Evolutionary conservation across 371 early-diverging fungal genomes (phyloP), one percentile per base, ranked within the genome.

Genomic region (Blyttiomyces sp.): DNA sequence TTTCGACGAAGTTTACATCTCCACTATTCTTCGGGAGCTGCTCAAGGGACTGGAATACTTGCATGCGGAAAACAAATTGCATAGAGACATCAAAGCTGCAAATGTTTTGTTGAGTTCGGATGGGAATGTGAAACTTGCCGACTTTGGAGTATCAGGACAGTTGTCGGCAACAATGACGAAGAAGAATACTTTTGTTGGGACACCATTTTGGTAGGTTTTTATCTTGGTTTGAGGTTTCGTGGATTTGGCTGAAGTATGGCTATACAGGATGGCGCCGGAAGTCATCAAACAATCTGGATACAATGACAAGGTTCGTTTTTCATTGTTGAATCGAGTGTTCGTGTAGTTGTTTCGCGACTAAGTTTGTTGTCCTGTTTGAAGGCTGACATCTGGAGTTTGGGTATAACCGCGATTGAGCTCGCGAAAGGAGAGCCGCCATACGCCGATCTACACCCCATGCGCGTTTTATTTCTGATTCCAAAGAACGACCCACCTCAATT

Each of bases 351-450:
- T 16, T 7, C 16, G 24, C 42, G n/a, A 4, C 28, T 51, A 43
- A 17, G 35, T 56, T 11, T 23, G 21, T 44, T 7, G 42, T 43
- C 36, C 49, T 42, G 42, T n/a, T 11, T 43, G 34, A 43, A 58
- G 54, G 96, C 95, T 0, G 99, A 99, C 78, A 94, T 98, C 39
- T 99, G 99, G 99, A 91, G 93, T 43, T 75, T 99, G 31, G 99
- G 99, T 9, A 96, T 99, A 59, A 95, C 98, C 2, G 94, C 98
- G 0, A 94, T 97, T 32, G 98, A 99, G 74, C 77, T 99, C 44
- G 94, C 96, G 35, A 90, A 87, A 54, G 94, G 95, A 1, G 85
- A 88, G 61, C 94, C 96, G 27, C 99, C 99, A 17, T 90, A 92
- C 64, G 85, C 93, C 2, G 90, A 94, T 48, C 75, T 90, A 68